Evolutionary conservation across 2,329 filamentous ascomycete species (phyloP).

Genomic region (Rhynchosporium graminicola): DNA sequence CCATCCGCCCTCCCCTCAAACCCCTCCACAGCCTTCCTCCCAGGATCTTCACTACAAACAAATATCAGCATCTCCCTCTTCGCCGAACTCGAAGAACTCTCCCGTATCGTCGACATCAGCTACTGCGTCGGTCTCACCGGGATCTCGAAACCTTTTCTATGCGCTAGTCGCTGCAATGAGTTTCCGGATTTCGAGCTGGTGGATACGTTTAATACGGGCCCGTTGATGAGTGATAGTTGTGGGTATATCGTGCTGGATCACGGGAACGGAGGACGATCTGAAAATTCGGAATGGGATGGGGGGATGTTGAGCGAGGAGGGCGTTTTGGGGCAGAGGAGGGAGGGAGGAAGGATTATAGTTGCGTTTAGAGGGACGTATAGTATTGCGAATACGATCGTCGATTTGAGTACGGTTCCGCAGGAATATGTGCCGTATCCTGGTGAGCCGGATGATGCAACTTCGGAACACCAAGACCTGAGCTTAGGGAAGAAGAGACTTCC

Average conservation of each 20-base stretch:
- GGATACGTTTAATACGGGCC: constrained; percentile 85
- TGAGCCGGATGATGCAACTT: constrained; percentile 42
- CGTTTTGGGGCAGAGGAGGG: constrained; percentile 5
- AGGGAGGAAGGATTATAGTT: constrained; percentile 64
- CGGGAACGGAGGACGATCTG: constrained; percentile 31
- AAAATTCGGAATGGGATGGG: too few relatives aligned
- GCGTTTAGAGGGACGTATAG: constrained; percentile 96
- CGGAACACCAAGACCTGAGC: neutral
- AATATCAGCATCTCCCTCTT: constrained; percentile 67
- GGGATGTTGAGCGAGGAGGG: too few relatives aligned
- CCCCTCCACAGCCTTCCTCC: constrained; percentile 25
- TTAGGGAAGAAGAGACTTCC: neutral
- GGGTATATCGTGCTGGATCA: constrained; percentile 93
- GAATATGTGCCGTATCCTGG: constrained; percentile 83
- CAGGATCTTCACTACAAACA: neutral
- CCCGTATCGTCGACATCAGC: constrained; percentile 89
- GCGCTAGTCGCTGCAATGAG: constrained; percentile 80
- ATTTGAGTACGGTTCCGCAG: constrained; percentile 86
- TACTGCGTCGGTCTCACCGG: constrained; percentile 91
- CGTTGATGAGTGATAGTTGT: constrained; percentile 84
- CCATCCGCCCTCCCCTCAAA: constrained; percentile 12
- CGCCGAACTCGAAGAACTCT: constrained; percentile 78
- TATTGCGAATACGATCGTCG: constrained; percentile 84
- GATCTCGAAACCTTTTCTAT: constrained; percentile 79
- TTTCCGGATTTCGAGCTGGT: constrained; percentile 80